phyloP scores from a whole-genome alignment of 805 yeast genomes.

The Candida ponderosae region DNA sequence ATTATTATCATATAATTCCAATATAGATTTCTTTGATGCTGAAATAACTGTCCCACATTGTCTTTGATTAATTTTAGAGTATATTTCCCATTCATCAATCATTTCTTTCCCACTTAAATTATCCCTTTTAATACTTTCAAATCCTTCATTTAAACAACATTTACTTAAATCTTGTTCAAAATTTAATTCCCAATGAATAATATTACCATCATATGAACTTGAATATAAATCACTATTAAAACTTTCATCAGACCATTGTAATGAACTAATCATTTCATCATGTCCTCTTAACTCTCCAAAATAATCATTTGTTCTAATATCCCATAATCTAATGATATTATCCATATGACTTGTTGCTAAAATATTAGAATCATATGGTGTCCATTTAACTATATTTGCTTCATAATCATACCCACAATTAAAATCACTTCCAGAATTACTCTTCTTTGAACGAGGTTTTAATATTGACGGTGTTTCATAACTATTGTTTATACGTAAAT shows the following conservation, averaged over 20 bases:
- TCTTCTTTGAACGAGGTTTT: constrained; percentile 24
- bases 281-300: constrained; percentile 50
- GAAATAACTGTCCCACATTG: constrained; percentile 61
- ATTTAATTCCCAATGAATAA: constrained; percentile 61
- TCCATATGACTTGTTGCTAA: constrained; percentile 59
- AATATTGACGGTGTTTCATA: constrained; percentile 31
- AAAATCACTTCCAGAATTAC: neutral
- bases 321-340: constrained; percentile 63
- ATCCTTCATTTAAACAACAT: constrained; percentile 41
- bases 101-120: constrained; percentile 21
- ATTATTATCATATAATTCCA: constrained; percentile 33
- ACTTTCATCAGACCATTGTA: constrained; percentile 50
- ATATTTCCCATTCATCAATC: constrained; percentile 19
- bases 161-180: constrained; percentile 20
- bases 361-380: constrained; percentile 47
- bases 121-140: constrained; percentile 32
- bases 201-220: constrained; percentile 56
- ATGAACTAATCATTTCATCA: constrained; percentile 40
- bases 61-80: constrained; percentile 28
- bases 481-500: constrained; percentile 43
- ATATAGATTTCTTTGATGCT: constrained; percentile 44
- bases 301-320: constrained; percentile 52
- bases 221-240: constrained; percentile 46
- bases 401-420: constrained; percentile 12
- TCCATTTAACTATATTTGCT: constrained; percentile 53